Conservation (phyloP, 75 land plant genomes). For the Pseudotsuga menziesii region DNA sequence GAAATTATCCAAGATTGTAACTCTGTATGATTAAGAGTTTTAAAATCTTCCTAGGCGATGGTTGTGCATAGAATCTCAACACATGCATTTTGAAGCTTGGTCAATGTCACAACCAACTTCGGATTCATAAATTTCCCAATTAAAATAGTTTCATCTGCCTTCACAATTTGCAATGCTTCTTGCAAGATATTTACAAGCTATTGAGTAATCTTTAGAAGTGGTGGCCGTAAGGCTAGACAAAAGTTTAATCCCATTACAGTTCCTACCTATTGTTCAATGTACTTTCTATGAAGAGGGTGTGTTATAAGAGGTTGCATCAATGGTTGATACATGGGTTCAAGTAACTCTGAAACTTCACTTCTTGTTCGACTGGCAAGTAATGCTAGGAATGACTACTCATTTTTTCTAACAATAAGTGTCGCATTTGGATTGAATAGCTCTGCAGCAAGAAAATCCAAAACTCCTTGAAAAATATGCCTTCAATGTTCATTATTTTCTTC, state of each 20-base stretch:
- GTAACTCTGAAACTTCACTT: constrained; percentile 96
- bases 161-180: constrained; percentile 92
- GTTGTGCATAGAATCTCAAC: too few relatives aligned
- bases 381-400: constrained; percentile 90
- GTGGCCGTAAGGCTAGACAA: constrained; percentile 93
- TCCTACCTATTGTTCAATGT: constrained; percentile 93
- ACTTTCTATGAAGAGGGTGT: constrained; percentile 75
- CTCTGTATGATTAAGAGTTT: too few relatives aligned
- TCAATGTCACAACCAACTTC: constrained; percentile 69
- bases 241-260: constrained; percentile 62
- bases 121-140: constrained; percentile 89
- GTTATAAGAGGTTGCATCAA: constrained; percentile 83
- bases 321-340: constrained; percentile 80
- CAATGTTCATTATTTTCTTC: constrained; percentile 85
- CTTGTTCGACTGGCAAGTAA: constrained; percentile 97
- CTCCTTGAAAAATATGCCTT: constrained; percentile 94
- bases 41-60: too few relatives aligned
- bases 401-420: constrained; percentile 78
- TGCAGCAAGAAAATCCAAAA: constrained; percentile 84
- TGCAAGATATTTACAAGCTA: constrained; percentile 80
- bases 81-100: too few relatives aligned
- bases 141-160: constrained; percentile 84
- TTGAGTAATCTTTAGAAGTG: constrained; percentile 82
- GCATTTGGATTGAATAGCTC: constrained; percentile 95
- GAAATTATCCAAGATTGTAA: too few relatives aligned